These are phyloP conservation scores for Monosporascus sp. DNA, from an alignment of 2,329 filamentous ascomycete species.

Conservation along the genomic window DNA sequence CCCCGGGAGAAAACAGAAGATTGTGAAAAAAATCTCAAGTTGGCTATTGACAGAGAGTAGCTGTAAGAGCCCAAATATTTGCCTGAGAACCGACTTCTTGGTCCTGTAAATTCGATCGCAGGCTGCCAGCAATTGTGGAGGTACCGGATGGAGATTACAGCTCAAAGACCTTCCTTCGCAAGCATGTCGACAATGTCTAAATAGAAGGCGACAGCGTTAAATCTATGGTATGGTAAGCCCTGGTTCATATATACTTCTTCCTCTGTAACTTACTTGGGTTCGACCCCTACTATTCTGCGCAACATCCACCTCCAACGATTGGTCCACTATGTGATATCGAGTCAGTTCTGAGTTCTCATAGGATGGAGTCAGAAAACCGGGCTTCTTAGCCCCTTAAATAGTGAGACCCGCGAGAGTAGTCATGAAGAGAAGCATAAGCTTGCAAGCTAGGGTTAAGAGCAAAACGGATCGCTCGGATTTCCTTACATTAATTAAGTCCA, in stretches of 20 bases:
- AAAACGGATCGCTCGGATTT: neutral
- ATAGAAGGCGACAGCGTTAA: constrained; percentile 65
- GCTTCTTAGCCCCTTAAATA: neutral
- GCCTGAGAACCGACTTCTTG: neutral
- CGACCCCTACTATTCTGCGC: constrained; percentile 47
- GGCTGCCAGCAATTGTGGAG: neutral
- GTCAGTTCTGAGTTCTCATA: neutral
- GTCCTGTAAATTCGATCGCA: neutral
- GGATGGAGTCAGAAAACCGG: too few species aligned
- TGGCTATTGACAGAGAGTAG: neutral
- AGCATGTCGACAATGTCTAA: constrained; percentile 10
- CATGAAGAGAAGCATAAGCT: too few species aligned
- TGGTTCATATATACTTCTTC: neutral
- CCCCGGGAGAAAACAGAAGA: too few species aligned
- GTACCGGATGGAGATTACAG: too few species aligned
- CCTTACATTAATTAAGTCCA: constrained; percentile 54
- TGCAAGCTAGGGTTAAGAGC: too few species aligned
- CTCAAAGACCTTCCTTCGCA: constrained; percentile 1
- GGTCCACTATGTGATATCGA: constrained; percentile 40
- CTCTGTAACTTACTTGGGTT: constrained; percentile 39
- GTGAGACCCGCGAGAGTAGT: too few species aligned
- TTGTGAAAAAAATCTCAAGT: too few species aligned
- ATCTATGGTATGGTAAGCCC: constrained; percentile 32
- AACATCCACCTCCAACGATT: constrained; percentile 53
- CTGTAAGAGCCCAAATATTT: neutral